Conservation (phyloP, 129 eudicot species). For the Centrapalus pauciflorus region DNA sequence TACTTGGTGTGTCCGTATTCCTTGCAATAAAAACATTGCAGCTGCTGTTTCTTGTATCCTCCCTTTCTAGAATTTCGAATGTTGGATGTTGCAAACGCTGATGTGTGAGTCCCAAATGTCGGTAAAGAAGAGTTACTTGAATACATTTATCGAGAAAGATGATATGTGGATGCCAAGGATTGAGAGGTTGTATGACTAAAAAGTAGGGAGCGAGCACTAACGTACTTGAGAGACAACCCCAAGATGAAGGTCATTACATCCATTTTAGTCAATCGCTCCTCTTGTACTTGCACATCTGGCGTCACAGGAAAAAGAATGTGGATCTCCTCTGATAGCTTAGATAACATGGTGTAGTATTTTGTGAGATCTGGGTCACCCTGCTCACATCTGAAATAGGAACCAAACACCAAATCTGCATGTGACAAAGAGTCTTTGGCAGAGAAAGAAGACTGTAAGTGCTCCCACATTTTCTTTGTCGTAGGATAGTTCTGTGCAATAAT, state of each 20-base stretch:
- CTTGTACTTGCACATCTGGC: background rate
- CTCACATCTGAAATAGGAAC: background rate
- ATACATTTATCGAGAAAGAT: background rate
- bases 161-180: background rate
- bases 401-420: background rate
- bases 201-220: background rate
- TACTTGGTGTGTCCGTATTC: too few species aligned
- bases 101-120: too few species aligned
- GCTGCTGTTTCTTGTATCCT: too few species aligned
- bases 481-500: background rate
- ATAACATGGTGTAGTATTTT: background rate
- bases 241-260: background rate
- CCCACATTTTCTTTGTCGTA: background rate
- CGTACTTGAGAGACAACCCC: background rate
- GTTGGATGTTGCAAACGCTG: too few species aligned
- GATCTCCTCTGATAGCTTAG: background rate
- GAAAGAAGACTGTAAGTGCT: background rate
- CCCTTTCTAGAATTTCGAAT: too few species aligned
- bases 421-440: background rate
- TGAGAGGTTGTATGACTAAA: background rate
- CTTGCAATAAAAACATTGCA: too few species aligned
- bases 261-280: background rate
- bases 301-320: background rate
- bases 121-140: too few species aligned
- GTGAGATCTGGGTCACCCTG: background rate